Base-by-base conservation (phyloP, 2,329 filamentous ascomycete species). In the Botrytis aclada region DNA sequence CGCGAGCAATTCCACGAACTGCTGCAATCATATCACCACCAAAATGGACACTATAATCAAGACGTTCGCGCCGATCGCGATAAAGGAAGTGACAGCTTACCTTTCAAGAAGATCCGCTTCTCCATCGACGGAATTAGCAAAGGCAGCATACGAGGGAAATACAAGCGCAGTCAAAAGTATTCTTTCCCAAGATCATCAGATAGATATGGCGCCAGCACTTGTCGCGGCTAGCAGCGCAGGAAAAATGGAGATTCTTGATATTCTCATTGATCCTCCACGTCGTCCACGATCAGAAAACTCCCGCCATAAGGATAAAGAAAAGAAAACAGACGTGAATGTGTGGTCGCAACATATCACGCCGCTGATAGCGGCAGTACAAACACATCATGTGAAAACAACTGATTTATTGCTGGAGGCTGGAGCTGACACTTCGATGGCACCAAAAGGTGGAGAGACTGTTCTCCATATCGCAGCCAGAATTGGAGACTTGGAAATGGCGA, bases 281-380 rank as follows among this genome's bases (percentile, higher is more conserved):
- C 41, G 51, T 25, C 60, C 63, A 45, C 41, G 41, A 63, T 60
- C 66, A 16, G 63, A 61, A 29, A 56, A 60, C 25, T 63, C 72
- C 20, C 61, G 51, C 1, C 58, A 70, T 25, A 67, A 51, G 18
- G 70, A 74, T 34, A 37, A 64, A 4, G 29, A 45, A 29, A 70
- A 69, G 14, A 39, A 54, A 20, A 70, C 65, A 4, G 61, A 74
- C 10, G 61, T 75, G 12, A 74, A 77, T 54, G 70, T 74, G 7
- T 76, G 73, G 74, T 63, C 73, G 4, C 63, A 66, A 16, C 65
- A 74, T 22, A 73, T 65, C 12, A 77, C 76, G 4, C 76, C 76
- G 14, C 39, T 77, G 22, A 62, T 75, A 16, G 74, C 74, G 18
- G 75, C 76, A 3, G 75, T 77, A 18, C 73, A 74, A 58, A 74